Conservation (phyloP, 148 eudicot genomes). For the Simmondsia chinensis region DNA sequence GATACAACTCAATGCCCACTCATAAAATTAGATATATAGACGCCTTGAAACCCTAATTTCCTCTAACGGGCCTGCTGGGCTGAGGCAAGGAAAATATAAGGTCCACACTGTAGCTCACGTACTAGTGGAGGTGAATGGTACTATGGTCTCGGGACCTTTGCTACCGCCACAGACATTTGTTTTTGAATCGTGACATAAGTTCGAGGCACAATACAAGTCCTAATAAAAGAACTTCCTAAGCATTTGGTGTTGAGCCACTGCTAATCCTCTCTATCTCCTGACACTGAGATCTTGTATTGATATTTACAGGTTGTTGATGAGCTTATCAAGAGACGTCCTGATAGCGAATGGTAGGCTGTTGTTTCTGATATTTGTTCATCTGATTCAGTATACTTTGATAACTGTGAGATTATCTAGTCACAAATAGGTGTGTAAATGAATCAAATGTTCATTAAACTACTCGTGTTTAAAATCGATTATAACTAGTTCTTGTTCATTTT, state of each 20-base stretch:
- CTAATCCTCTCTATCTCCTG: background rate
- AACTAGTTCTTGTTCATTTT: background rate
- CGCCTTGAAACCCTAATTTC: no score
- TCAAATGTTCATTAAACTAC: background rate
- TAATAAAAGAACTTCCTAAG: background rate
- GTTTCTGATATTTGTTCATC: background rate
- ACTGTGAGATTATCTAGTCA: background rate
- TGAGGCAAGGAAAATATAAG: no score
- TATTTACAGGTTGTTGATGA: constrained; percentile 68
- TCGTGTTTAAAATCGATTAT: background rate
- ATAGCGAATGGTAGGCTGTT: constrained; percentile 69
- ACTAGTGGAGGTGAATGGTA: no score
- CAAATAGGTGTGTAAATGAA: background rate
- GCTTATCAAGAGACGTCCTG: constrained; percentile 67
- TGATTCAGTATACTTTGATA: background rate
- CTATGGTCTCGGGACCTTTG: no score
- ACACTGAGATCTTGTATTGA: background rate
- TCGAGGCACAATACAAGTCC: no score
- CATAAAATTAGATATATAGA: no score
- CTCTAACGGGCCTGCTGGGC: no score
- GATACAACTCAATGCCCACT: no score
- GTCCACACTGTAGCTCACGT: no score
- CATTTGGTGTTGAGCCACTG: background rate
- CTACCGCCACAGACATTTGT: no score
- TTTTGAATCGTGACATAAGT: no score